A percentile compares a stretch with the other conserved stretches of the same genome.
phyloP scores from a whole-genome alignment of 1,284 basidiomycete species.

The Peniophora sp. region DNA sequence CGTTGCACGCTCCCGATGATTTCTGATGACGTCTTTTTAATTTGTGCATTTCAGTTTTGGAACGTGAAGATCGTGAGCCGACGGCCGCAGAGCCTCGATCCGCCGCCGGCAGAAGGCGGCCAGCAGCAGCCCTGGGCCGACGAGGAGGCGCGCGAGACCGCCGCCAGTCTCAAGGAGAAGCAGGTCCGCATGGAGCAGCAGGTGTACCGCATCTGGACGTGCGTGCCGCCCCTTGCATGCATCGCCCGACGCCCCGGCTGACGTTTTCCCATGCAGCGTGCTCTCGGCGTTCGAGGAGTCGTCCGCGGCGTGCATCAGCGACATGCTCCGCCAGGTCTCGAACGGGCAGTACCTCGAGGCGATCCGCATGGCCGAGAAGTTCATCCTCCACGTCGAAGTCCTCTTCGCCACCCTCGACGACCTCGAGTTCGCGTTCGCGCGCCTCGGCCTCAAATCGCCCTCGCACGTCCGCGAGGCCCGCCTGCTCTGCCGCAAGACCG shows the following conservation, averaged over 20 bases:
- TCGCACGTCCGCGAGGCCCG: constrained; percentile 97
- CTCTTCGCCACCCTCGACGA: constrained; percentile 97
- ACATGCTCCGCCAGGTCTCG: constrained; percentile 97
- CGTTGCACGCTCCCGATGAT: constrained; percentile 13
- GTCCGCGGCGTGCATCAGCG: constrained; percentile 97
- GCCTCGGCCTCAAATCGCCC: constrained; percentile 60
- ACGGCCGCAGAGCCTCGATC: constrained; percentile 48
- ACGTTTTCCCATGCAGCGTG: constrained; percentile 42
- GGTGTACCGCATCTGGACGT: constrained; percentile 98
- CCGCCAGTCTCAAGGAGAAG: constrained; percentile 81
- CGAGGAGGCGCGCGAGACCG: constrained; percentile 77
- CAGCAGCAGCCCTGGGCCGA: constrained; percentile 39
- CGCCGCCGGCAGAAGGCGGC: constrained; percentile 35
- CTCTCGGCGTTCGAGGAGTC: constrained; percentile 98
- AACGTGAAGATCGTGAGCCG: constrained; percentile 93
- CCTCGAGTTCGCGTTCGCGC: constrained; percentile 85
- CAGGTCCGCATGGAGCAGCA: constrained; percentile 95
- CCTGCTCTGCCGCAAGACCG: constrained; percentile 97
- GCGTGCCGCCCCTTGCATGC: constrained; percentile 16
- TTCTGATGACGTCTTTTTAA: background rate
- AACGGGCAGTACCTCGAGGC: constrained; percentile 94
- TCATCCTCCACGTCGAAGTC: constrained; percentile 97
- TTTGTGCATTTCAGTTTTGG: constrained; percentile 71
- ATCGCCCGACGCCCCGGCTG: constrained; percentile 2
- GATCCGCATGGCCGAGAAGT: constrained; percentile 96